A percentile compares a stretch with the other conserved stretches of the same genome.
These are phyloP conservation scores for Discostella stelligera DNA, from an alignment of 352 stramenopile genomes.

Conservation along the genomic window DNA sequence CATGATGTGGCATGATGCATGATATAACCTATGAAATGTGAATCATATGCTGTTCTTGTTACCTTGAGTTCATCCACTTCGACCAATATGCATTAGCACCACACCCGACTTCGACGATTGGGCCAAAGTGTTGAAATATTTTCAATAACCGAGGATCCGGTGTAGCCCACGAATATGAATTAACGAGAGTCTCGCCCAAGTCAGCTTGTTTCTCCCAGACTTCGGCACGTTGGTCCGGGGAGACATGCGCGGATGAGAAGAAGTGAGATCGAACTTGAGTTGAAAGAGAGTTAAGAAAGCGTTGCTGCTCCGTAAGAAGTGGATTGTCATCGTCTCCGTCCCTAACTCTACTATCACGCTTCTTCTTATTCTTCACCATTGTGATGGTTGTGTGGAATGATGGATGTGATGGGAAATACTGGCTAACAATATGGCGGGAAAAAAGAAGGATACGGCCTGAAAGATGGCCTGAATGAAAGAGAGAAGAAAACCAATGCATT, in stretches of 20 bases:
- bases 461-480: no score
- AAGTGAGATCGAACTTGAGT: slow-evolving; percentile 41
- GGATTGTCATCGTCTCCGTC: slow-evolving; percentile 21
- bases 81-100: slow-evolving; percentile 79
- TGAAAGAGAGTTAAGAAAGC: slow-evolving; percentile 41
- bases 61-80: slow-evolving; percentile 41
- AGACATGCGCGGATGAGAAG: slow-evolving; percentile 53
- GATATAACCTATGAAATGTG: neutral
- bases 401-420: neutral
- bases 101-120: slow-evolving; percentile 81
- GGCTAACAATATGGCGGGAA: no score
- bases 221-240: slow-evolving; percentile 52
- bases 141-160: slow-evolving; percentile 86
- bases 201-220: slow-evolving; percentile 77
- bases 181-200: slow-evolving; percentile 63
- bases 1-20: neutral
- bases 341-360: neutral
- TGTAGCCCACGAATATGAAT: slow-evolving; percentile 91
- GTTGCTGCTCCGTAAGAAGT: slow-evolving; percentile 30
- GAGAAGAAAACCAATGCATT: no score
- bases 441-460: no score
- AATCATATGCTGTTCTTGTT: neutral
- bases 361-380: neutral
- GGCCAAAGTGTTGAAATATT: slow-evolving; percentile 89
- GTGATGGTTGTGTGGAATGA: neutral